These are phyloP conservation scores for Ogataea sp. DNA, from an alignment of 805 yeast genomes.

Conservation along the genomic window DNA sequence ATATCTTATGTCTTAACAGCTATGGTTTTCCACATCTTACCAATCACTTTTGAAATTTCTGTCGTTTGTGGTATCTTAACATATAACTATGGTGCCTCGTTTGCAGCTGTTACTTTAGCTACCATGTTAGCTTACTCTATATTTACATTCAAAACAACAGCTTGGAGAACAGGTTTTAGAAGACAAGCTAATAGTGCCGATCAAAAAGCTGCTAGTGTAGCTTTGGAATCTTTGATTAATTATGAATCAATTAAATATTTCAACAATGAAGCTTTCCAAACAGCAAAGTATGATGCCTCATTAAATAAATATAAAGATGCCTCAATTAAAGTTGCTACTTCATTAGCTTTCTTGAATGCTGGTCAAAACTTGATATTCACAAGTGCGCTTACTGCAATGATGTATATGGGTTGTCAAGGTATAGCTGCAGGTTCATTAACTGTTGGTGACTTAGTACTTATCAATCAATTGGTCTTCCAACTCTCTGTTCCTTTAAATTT, in stretches of 20 bases:
- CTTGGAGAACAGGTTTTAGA: conserved; percentile 94
- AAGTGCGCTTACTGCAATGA: conserved; percentile 87
- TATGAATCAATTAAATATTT: conserved; percentile 92
- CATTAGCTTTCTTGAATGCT: conserved; percentile 67
- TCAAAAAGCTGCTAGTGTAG: conserved; percentile 91
- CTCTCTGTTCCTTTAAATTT: conserved; percentile 91
- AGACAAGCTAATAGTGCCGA: conserved; percentile 88
- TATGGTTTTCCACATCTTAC: conserved; percentile 96
- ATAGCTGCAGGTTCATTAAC: conserved; percentile 76
- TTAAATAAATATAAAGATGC: conserved; percentile 67
- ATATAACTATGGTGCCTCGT: conserved; percentile 81
- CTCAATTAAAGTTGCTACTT: conserved; percentile 75
- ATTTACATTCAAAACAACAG: conserved; percentile 86
- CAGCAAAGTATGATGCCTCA: conserved; percentile 70
- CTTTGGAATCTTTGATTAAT: conserved; percentile 87
- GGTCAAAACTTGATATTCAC: conserved; percentile 82
- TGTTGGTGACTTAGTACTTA: conserved; percentile 91
- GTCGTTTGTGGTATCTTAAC: conserved; percentile 92
- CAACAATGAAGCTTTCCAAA: conserved; percentile 80
- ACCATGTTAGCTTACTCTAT: conserved; percentile 87
- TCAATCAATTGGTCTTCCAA: conserved; percentile 94
- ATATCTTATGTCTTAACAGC: conserved; percentile 88
- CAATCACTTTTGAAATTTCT: conserved; percentile 84
- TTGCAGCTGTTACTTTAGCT: conserved; percentile 79
- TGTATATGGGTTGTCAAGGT: conserved; percentile 96